Evolutionary conservation across 176 grass and related monocot genomes (phyloP), one percentile per base, ranked within the genome.

Genomic region (Oryza glaberrima): DNA sequence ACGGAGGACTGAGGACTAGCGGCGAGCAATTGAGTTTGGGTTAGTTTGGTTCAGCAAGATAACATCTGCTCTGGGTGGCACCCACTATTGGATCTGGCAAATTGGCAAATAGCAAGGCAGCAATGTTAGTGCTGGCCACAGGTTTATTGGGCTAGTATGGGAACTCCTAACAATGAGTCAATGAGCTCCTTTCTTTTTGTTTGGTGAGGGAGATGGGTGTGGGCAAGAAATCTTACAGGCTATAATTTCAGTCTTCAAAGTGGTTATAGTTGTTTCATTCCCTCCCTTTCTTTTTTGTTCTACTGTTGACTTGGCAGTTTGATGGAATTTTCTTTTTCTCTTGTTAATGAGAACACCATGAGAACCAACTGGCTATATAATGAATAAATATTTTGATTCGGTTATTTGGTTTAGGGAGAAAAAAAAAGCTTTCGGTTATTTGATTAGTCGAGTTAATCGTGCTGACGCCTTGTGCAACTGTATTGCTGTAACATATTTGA

Each of bases 321-420:
- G 20, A 56, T 16, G 20, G 4, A 19, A 56, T 19, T 19, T 56
- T 5, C 52, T 20, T 56, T 43, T 85, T 11, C 16, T 79, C 41
- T 11, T 12, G 52, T 72, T 72, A 16, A 72, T 14, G 38, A 67
- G 38, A 32, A 70, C 35, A 48, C 34, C 17, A 20, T 22, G 20
- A 71, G 69, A 20, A 45, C 8, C 13, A 40, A 44, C 43, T 11
- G 10, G 44, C 28, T 19, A 49, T 75, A 56, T 70, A 75, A 35
- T 49, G 26, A 28, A 65, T 65, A 64, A 9, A 65, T 12, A 32
- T 74, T 75, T 7, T 83, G 43, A 30, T 67, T 83, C 25, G 41
- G 43, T 48, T 83, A 47, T 65, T 65, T 48, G 40, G 56, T 65
- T 83, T 19, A 19, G 16, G 52, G 17, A 56, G 4, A 4, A 19